Conservation (phyloP, 2,329 filamentous ascomycete species). For the Fusarium sulawesiense region DNA sequence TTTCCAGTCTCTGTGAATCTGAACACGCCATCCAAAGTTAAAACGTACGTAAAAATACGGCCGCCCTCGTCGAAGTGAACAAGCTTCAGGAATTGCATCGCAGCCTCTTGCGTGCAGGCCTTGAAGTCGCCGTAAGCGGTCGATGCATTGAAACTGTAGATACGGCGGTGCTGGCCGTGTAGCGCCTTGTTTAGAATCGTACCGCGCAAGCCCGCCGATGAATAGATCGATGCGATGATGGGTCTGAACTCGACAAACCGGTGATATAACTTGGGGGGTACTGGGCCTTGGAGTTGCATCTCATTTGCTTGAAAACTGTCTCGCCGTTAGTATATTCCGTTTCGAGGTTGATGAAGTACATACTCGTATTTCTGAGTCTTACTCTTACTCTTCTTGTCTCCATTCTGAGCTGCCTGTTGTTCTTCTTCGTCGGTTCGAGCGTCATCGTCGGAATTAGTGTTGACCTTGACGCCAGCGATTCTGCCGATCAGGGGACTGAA, state of each 20-base stretch:
- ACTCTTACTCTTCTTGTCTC: constrained; percentile 62
- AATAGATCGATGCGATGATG: constrained; percentile 91
- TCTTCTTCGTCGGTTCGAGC: constrained; percentile 34
- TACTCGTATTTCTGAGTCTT: constrained; percentile 81
- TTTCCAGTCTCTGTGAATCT: constrained; percentile 96
- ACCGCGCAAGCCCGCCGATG: constrained; percentile 79
- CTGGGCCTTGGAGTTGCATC: constrained; percentile 86
- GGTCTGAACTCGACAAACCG: constrained; percentile 94
- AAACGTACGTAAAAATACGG: constrained; percentile 89
- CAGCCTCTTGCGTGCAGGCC: constrained; percentile 75
- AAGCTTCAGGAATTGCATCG: constrained; percentile 85
- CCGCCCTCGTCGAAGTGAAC: constrained; percentile 88
- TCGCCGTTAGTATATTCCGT: constrained; percentile 15
- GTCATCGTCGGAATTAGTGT: constrained; percentile 66
- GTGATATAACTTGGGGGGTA: constrained; percentile 84
- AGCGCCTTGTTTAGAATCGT: constrained; percentile 84
- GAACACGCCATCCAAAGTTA: constrained; percentile 86
- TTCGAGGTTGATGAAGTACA: constrained; percentile 46
- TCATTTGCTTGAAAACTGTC: constrained; percentile 90
- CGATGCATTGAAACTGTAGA: constrained; percentile 86
- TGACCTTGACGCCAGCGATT: constrained; percentile 77
- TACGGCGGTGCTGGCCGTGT: constrained; percentile 87
- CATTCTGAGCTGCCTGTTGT: constrained; percentile 33
- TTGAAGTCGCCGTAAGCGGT: constrained; percentile 79
- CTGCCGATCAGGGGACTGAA: constrained; percentile 90